phyloP scores from a whole-genome alignment of 2,329 filamentous ascomycete genomes.

The Escovopsis weberi region DNA sequence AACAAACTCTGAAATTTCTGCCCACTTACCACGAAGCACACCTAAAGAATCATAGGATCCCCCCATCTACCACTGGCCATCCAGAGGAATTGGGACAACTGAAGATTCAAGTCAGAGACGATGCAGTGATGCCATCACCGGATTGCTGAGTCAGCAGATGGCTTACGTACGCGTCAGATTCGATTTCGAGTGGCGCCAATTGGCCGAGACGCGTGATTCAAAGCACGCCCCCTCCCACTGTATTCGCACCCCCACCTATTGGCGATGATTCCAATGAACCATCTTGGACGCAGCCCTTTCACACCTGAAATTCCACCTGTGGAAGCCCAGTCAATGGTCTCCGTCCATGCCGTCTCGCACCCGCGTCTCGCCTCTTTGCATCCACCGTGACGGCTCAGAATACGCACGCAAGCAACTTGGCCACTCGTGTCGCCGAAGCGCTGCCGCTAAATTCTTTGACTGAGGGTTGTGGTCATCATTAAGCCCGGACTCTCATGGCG shows the following conservation, averaged over 20 bases:
- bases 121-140: too few species aligned
- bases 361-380: neutral
- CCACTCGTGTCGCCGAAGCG: constrained; percentile 8
- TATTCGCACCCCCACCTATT: constrained; percentile 4
- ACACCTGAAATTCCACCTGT: neutral
- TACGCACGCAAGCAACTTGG: constrained; percentile 6
- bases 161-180: too few species aligned
- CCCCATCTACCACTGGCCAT: too few species aligned
- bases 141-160: too few species aligned
- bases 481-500: constrained; percentile 14
- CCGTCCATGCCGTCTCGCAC: constrained; percentile 1
- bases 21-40: too few species aligned
- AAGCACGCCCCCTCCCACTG: constrained; percentile 1
- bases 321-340: constrained; percentile 1
- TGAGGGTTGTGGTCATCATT: neutral
- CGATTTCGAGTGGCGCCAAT: too few species aligned
- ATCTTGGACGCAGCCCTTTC: neutral
- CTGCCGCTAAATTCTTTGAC: neutral
- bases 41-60: too few species aligned
- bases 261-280: neutral
- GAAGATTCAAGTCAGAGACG: too few species aligned
- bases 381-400: constrained; percentile 7
- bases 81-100: too few species aligned
- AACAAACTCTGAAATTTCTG: too few species aligned
- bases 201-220: too few species aligned